These are phyloP conservation scores for Nematocida minor DNA, from an alignment of 371 early-diverging fungal genomes.

Conservation along the genomic window DNA sequence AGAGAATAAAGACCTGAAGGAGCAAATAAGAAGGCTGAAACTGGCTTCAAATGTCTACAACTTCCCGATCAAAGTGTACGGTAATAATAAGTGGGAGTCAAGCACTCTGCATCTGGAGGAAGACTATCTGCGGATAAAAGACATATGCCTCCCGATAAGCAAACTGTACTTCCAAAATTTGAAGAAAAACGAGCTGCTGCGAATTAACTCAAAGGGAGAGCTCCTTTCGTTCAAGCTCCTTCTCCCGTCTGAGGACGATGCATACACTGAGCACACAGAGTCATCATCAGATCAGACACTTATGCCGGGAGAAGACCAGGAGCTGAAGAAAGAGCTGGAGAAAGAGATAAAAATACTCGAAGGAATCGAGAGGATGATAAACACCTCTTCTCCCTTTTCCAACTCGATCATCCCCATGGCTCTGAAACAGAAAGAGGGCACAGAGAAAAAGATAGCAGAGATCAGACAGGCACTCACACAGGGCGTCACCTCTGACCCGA, in stretches of 20 bases:
- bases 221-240: conserved; percentile 54
- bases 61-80: conserved; percentile 35
- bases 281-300: conserved; percentile 37
- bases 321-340: conserved; percentile 54
- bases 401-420: conserved; percentile 47
- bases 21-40: conserved; percentile 34
- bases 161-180: conserved; percentile 48
- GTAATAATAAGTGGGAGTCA: conserved; percentile 16
- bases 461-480: conserved; percentile 53
- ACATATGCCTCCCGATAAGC: conserved; percentile 37
- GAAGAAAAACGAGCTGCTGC: conserved; percentile 31
- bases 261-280: conserved; percentile 34
- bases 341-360: conserved; percentile 61
- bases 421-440: conserved; percentile 57
- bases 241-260: conserved; percentile 54
- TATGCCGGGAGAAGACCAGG: conserved; percentile 8
- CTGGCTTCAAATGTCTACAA: conserved; percentile 5
- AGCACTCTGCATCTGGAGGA: conserved; percentile 12
- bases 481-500: conserved; percentile 13
- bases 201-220: conserved; percentile 43
- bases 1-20: conserved; percentile 33
- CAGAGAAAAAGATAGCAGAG: conserved; percentile 57
- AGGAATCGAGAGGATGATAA: conserved; percentile 58
- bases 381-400: conserved; percentile 18
- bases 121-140: conserved; percentile 28